Base-by-base conservation (phyloP, 257 asterid species). In the Fraxinus americana region DNA sequence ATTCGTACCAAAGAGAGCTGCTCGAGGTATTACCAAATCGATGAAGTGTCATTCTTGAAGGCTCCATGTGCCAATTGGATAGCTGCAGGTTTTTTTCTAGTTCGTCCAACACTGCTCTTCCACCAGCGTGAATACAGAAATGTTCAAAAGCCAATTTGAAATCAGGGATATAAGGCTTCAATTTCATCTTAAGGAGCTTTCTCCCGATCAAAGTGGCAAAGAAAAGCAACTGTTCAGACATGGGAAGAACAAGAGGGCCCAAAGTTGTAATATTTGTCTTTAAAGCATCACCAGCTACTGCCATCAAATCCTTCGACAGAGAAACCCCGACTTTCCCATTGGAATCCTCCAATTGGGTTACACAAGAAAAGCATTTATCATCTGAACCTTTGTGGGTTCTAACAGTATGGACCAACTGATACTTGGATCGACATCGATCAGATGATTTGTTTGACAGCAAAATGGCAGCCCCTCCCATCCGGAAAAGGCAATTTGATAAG, bases 1-100 rank as follows among this genome's bases (percentile, higher is more conserved):
- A 63, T 23, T 63, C 69, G 16, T 63, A 63, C 69, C 69, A 63
- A 21, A 63, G 69, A 7, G 69, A 63, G 69, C 69, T 63, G 69
- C 69, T 63, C 16, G 69, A 63, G 32, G 69, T 63, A 16, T 48
- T 48, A 16, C 57, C 57, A 48, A 48, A 48, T 48, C 57, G 57
- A 48, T 48, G 19, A 12, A 48, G 57, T 48, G 57, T 48, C 57
- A 48, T 48, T 48, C 57, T 48, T 48, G n/a, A 48, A 11, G 57
- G 69, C 69, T 63, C 69, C 69, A 63, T 21, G 14, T 63, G 69
- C 69, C 69, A 63, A n/a, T 63, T 19, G 34, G 69, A 63, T 7
- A 63, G 69, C 32, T 21, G 34, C 69, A 63, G 34, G 69, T 63
- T 63, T 27, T 63, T 63, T 32, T 63, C 69, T 27, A 63, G 34